Percentiles rank a stretch among this genome's conserved stretches.
Conservation (phyloP, 2,329 filamentous ascomycete genomes). For the Xylariaceae sp. region DNA sequence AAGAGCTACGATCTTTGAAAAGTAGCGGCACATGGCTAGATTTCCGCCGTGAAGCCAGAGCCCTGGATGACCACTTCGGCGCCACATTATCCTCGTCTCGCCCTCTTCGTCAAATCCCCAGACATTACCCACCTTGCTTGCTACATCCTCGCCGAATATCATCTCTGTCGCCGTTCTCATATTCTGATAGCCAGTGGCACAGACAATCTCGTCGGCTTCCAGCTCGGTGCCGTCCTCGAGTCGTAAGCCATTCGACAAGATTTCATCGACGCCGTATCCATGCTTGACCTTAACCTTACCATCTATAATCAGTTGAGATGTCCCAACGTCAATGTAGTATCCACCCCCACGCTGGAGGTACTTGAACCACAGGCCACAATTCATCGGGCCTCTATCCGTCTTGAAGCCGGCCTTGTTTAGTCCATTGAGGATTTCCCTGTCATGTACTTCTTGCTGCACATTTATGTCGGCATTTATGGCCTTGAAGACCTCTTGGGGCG, state of each 20-base stretch:
- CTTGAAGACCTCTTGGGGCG: slow-evolving; percentile 67
- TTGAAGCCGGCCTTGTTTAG: slow-evolving; percentile 64
- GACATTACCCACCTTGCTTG: slow-evolving; percentile 62
- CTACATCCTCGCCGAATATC: slow-evolving; percentile 68
- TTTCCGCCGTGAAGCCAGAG: slow-evolving; percentile 74
- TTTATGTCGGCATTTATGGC: slow-evolving; percentile 58
- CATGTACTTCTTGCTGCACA: slow-evolving; percentile 43
- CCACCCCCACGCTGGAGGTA: slow-evolving; percentile 67
- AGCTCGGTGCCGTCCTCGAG: slow-evolving; percentile 58
- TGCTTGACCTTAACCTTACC: slow-evolving; percentile 63
- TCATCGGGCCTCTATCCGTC: slow-evolving; percentile 62
- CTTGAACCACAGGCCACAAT: slow-evolving; percentile 61
- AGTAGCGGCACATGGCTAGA: slow-evolving; percentile 66
- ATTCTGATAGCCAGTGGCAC: slow-evolving; percentile 66
- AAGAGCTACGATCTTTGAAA: slow-evolving; percentile 59
- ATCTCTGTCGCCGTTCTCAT: slow-evolving; percentile 69
- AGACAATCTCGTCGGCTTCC: slow-evolving; percentile 62
- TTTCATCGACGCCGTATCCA: slow-evolving; percentile 55
- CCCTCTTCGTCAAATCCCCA: slow-evolving; percentile 67
- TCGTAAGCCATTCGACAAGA: slow-evolving; percentile 49
- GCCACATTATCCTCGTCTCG: slow-evolving; percentile 65
- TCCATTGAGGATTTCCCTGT: slow-evolving; percentile 52
- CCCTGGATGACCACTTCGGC: slow-evolving; percentile 64
- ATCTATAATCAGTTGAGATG: slow-evolving; percentile 59
- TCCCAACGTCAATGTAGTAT: slow-evolving; percentile 66